These are phyloP conservation scores for Tulasnella sp. DNA, from an alignment of 768 basidiomycete species.

Conservation along the genomic window DNA sequence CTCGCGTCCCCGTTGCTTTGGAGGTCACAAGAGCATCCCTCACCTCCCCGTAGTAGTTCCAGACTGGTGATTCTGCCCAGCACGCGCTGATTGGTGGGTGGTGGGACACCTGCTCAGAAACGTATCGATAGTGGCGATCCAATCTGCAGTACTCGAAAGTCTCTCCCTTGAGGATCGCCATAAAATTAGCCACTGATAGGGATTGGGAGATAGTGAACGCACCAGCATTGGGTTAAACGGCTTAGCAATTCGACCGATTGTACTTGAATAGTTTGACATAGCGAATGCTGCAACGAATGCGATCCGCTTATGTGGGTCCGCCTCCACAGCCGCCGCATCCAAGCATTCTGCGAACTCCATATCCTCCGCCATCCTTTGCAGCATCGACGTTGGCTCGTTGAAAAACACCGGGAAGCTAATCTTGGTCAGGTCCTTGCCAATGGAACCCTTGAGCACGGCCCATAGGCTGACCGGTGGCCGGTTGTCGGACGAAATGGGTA, in stretches of 20 bases:
- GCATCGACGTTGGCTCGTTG: slow-evolving; percentile 91
- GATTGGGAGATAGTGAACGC: no score
- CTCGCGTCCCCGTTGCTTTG: not conserved
- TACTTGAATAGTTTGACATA: slow-evolving; percentile 96
- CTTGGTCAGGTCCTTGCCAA: slow-evolving; percentile 93
- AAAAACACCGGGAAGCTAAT: slow-evolving; percentile 92
- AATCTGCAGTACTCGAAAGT: slow-evolving; percentile 89
- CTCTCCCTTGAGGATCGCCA: slow-evolving; percentile 46
- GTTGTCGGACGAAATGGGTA: slow-evolving; percentile 62
- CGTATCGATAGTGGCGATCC: slow-evolving; percentile 82
- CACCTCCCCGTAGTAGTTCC: slow-evolving; percentile 87
- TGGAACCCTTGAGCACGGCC: slow-evolving; percentile 89
- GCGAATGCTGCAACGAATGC: slow-evolving; percentile 94
- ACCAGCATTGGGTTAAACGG: slow-evolving; percentile 95
- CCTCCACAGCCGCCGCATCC: slow-evolving; percentile 70
- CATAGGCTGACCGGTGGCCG: slow-evolving; percentile 84
- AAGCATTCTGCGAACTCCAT: slow-evolving; percentile 97
- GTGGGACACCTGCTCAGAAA: slow-evolving; percentile 95
- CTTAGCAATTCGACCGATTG: slow-evolving; percentile 92
- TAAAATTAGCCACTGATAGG: no score
- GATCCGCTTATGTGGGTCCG: slow-evolving; percentile 68
- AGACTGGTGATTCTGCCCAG: slow-evolving; percentile 80
- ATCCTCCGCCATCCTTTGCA: slow-evolving; percentile 96
- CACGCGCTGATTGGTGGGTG: slow-evolving; percentile 96
- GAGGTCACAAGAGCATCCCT: slow-evolving; percentile 7